These are phyloP conservation scores for Lactarius tabidus DNA, from an alignment of 768 basidiomycete species.

Conservation along the genomic window DNA sequence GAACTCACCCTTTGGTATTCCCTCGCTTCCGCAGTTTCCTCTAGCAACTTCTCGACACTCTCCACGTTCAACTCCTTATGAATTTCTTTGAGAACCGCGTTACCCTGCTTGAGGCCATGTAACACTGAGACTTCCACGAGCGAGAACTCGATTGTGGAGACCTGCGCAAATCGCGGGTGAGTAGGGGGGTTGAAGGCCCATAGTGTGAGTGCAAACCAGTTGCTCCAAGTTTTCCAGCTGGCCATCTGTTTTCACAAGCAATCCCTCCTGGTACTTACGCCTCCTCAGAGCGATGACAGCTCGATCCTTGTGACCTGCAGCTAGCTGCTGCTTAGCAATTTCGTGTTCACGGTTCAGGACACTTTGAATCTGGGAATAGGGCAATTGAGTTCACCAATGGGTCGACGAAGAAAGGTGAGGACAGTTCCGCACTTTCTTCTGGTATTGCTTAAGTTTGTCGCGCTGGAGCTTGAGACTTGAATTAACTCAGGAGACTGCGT, in stretches of 20 bases:
- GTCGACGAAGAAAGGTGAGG: not conserved
- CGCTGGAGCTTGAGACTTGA: conserved; percentile 89
- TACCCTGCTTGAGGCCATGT: conserved; percentile 91
- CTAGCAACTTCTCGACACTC: conserved; percentile 89
- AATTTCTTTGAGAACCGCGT: conserved; percentile 87
- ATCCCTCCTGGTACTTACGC: conserved; percentile 89
- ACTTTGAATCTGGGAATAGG: conserved; percentile 63
- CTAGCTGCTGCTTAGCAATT: conserved; percentile 82
- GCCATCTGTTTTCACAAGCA: conserved; percentile 82
- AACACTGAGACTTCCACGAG: conserved; percentile 89
- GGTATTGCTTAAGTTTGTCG: conserved; percentile 94
- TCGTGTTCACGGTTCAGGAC: conserved; percentile 84
- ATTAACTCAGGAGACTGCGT: conserved; percentile 25
- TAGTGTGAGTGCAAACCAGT: conserved; percentile 50
- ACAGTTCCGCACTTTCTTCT: conserved; percentile 68
- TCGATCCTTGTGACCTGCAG: conserved; percentile 77
- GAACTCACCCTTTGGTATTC: conserved; percentile 78
- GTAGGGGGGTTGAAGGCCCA: not conserved
- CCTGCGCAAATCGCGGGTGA: conserved; percentile 43
- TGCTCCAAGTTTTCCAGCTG: conserved; percentile 89
- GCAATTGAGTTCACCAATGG: not conserved
- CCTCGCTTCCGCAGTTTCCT: conserved; percentile 87
- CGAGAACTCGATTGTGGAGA: conserved; percentile 95
- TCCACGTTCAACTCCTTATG: conserved; percentile 92
- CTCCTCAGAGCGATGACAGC: conserved; percentile 85